Evolutionary conservation across 148 eudicot species (phyloP), one percentile per base, ranked within the genome.

Genomic region (Arctostaphylos glauca): DNA sequence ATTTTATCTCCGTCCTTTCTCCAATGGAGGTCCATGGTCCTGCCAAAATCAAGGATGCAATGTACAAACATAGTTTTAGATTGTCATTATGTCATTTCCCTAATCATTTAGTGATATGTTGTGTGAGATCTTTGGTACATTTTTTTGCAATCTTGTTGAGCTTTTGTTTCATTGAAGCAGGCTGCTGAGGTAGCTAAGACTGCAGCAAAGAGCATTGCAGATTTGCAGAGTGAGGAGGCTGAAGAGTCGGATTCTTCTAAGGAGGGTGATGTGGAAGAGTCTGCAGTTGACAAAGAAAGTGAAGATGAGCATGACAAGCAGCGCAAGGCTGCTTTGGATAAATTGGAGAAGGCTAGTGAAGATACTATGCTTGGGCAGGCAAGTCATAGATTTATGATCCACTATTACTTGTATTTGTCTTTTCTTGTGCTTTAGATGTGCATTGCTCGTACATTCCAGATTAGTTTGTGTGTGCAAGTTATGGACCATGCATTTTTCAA

Each of bases 301-400:
- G 95, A 86, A 81, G 89, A 93, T 74, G 94, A 91, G 80, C 81
- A 86, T 82, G 93, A 84, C 53, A 87, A 82, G 86, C 83, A 85
- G 44, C 89, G 91, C 16, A 93, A 90, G 76, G 88, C 89, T 84
- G 93, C 99, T 81, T 85, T 96, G 53, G 94, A 94, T 48, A 94
- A 89, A 87, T 79, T 96, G 84, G 97, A 93, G 83, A 89, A 89
- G 77, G 99, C 99, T 81, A 89, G 99, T 79, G 95, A 90, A 83
- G 99, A 96, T 68, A 85, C 98, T 46, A 53, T 91, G 23, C 89
- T 96, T 88, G 92, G 99, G 87, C 97, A 96, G 97, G 99, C 87
- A 89, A 86, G 92, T 85, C 79, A 48, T 74, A 8, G 18, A 56
- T 46, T 46, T 82, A 47, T 31, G 38, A 31, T 31, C 38, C 38